These are phyloP conservation scores for Spatholobus suberectus DNA, from an alignment of 306 rosid species.

Conservation along the genomic window DNA sequence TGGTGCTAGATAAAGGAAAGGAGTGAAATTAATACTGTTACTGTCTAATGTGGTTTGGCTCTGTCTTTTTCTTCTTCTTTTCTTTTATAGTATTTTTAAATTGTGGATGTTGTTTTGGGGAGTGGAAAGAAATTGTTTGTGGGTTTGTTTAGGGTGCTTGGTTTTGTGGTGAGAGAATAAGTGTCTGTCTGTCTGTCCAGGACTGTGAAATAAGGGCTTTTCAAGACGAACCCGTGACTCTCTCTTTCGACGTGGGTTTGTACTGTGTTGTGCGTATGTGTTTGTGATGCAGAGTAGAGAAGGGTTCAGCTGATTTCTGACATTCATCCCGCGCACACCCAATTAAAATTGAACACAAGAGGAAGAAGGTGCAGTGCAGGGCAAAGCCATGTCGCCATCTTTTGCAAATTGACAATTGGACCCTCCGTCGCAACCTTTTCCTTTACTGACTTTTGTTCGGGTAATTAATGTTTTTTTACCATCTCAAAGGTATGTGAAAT, in stretches of 20 bases:
- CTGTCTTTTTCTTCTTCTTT: not conserved
- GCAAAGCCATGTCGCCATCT: constrained; percentile 20
- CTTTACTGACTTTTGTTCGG: not conserved
- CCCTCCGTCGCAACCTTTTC: not conserved
- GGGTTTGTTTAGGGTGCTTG: constrained; percentile 32
- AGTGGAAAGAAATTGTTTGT: not conserved
- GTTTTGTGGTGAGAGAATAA: constrained; percentile 74
- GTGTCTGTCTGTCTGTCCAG: constrained; percentile 83
- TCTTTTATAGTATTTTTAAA: not conserved
- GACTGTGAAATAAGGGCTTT: constrained; percentile 89
- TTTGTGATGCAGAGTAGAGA: constrained; percentile 36
- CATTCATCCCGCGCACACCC: constrained; percentile 88
- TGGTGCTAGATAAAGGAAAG: constrained; percentile 37
- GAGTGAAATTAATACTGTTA: constrained; percentile 15
- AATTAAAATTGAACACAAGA: constrained; percentile 68
- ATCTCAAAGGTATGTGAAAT: not conserved
- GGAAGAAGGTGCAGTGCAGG: constrained; percentile 35
- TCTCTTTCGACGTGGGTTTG: constrained; percentile 20
- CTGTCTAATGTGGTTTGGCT: constrained; percentile 47
- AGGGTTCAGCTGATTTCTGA: constrained; percentile 71
- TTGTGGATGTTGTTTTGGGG: not conserved
- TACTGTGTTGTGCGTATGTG: constrained; percentile 10
- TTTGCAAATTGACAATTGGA: constrained; percentile 45
- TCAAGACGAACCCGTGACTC: constrained; percentile 99
- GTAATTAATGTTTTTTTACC: not conserved